Evolutionary conservation across 805 yeast genomes (phyloP).

Genomic region (Saturnispora ahearnii): DNA sequence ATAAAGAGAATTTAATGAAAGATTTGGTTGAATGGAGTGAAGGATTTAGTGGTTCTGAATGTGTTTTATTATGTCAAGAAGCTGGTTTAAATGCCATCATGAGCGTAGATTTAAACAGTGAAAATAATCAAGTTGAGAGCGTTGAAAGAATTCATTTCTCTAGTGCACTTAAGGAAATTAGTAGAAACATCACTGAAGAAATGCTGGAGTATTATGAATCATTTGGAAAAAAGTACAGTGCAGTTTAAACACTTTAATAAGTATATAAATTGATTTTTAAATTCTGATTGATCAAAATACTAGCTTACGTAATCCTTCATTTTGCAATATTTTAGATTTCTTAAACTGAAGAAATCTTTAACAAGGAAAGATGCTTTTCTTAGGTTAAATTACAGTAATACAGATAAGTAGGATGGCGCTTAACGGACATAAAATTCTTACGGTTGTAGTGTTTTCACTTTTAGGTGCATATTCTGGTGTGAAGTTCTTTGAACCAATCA

Average conservation of each 20-base stretch:
- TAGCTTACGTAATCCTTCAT: not conserved
- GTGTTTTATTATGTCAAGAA: conserved; percentile 84
- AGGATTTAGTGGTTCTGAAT: conserved; percentile 97
- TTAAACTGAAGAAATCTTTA: not conserved
- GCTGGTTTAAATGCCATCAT: conserved; percentile 93
- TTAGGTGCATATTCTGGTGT: conserved; percentile 45
- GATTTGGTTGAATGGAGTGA: conserved; percentile 57
- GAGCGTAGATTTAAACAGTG: conserved; percentile 50
- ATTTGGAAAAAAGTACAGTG: conserved; percentile 34
- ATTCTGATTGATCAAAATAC: not conserved
- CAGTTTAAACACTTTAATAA: conserved; percentile 8
- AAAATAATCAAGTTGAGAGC: conserved; percentile 36
- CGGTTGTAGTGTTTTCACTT: conserved; percentile 23
- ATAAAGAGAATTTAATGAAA: conserved; percentile 30
- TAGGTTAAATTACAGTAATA: not conserved
- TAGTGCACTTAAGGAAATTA: conserved; percentile 56
- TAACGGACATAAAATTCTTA: conserved; percentile 16
- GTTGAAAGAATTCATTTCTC: conserved; percentile 38
- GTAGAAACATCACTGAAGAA: conserved; percentile 74
- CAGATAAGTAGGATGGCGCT: conserved; percentile 6
- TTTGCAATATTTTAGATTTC: not conserved
- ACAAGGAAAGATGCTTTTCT: not conserved
- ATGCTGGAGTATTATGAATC: conserved; percentile 70
- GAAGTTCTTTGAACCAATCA: conserved; percentile 65
- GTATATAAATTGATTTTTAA: not conserved